Evolutionary conservation across 495 filamentous ascomycete species (phyloP), one percentile per base, ranked within the genome.

Genomic region (Cryomyces antarcticus): DNA sequence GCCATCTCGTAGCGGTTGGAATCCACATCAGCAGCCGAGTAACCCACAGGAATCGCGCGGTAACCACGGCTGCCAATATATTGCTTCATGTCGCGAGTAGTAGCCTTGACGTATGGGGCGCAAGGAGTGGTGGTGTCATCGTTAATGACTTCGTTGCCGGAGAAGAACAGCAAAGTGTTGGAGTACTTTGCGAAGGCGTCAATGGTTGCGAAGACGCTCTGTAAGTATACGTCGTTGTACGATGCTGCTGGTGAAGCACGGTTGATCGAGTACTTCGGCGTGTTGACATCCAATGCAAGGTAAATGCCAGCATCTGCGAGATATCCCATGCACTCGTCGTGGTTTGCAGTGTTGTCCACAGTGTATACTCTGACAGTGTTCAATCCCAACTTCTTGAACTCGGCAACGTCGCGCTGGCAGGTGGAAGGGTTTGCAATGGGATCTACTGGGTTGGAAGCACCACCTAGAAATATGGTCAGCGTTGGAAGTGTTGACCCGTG

Each of bases 61-160:
- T 85, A 78, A 37, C 74, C 71, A n/a, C 73, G 77, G 30, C 62
- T 68, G 35, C 66, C 67, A 54, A 95, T 80, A 59, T 87, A 96
- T 54, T 81, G 72, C 57, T 80, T 81, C 64, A 93, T 82, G 57
- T 96, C 88, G 59, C 88, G 75, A 33, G 82, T 93, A 34, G 82
- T 77, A 28, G 88, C 88, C 69, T 96, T 95, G 62, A 96, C 81
- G 53, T 84, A 88, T 11, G 82, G 80, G 7, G 87, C 88, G 37
- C 74, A 65, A 42, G 63, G 58, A 40, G 82, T 85, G 3, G 80
- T 88, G 5, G 68, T 66, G 46, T 75, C 71, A 47, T 80, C 75
- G 65, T 96, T 92, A 69, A 94, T 85, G 49, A 93, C 86, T 63
- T 96, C 88, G 58, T 96, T 95, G 34, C 83, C 88, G 12, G 87